Base-by-base conservation (phyloP, 257 asterid genomes). In the Striga asiatica region DNA sequence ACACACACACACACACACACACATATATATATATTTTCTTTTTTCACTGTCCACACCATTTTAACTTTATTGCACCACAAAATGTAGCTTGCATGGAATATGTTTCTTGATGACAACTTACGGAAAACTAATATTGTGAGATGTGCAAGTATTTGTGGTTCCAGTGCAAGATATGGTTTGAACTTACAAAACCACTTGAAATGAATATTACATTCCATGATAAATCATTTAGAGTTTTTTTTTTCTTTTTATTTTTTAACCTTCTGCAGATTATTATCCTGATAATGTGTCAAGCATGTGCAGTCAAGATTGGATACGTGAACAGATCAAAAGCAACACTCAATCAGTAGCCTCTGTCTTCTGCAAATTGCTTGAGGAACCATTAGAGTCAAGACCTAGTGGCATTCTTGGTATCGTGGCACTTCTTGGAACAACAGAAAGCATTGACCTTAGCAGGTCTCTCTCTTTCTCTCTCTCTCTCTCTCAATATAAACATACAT, bases 331-430 rank as follows among this genome's bases (percentile, higher is more conserved):
- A 17, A 51, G 50, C 39, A 73, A 47, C 65, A 21, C 43, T 16
- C 72, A 64, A 41, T 64, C 77, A 16, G 88, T 88, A 28, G 83
- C 83, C 9, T 69, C 83, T 64, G 61, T 70, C 62, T 25, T 77
- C 46, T 70, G 84, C 67, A 73, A 49, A 62, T 20, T 66, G 16
- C 65, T 34, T 7, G 62, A 60, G 48, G 62, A 50, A 12, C 19
- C 62, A 9, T 18, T 19, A 5, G 66, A 60, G 25, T 65, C 50
- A 37, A 56, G 22, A 8, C 61, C 57, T 3, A 48, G 37, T 9
- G 67, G 70, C 47, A 31, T 83, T 50, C 66, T 83, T 7, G 94
- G 94, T 8, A 76, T 75, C 5, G 88, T 78, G 61, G 91, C 94
- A 16, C 76, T 73, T 56, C 75, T 86, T 19, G 95, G 84, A 71